Evolutionary conservation across 495 filamentous ascomycete species (phyloP).

Genomic region (Terfezia claveryi): DNA sequence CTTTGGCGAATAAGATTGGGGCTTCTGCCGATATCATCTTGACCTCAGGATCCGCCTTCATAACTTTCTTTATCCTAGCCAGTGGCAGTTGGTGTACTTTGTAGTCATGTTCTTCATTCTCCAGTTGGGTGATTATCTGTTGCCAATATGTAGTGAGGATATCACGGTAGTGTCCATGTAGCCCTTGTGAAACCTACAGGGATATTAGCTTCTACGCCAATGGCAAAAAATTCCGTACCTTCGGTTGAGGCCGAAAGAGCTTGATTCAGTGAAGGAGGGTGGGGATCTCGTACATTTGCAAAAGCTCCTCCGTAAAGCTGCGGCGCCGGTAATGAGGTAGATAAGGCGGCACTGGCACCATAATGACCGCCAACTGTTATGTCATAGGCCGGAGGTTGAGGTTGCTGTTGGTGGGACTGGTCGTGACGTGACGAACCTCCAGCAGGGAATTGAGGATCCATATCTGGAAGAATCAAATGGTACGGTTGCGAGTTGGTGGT

Average conservation of each 20-base stretch:
- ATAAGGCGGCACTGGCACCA: conserved; percentile 25
- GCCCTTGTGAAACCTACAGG: conserved; percentile 71
- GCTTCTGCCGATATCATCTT: conserved; percentile 99
- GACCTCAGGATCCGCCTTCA: conserved; percentile 97
- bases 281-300: conserved; percentile 50
- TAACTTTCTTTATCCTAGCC: conserved; percentile 97
- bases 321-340: conserved; percentile 39
- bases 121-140: conserved; percentile 82
- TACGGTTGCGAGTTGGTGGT: not conserved
- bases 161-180: conserved; percentile 80
- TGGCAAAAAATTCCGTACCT: not conserved
- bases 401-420: not conserved
- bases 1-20: conserved; percentile 93
- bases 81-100: conserved; percentile 90
- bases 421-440: conserved; percentile 1
- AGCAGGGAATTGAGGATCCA: conserved; percentile 36
- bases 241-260: not conserved
- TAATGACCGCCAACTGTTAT: conserved; percentile 44
- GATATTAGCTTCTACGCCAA: not conserved
- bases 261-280: not conserved
- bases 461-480: conserved; percentile 12
- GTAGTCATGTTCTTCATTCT: conserved; percentile 89
- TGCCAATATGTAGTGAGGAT: conserved; percentile 98
- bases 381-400: conserved; percentile 42
- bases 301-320: conserved; percentile 72